Conservation (phyloP, 345 rosid species). For the Lenwebbia sp. region DNA sequence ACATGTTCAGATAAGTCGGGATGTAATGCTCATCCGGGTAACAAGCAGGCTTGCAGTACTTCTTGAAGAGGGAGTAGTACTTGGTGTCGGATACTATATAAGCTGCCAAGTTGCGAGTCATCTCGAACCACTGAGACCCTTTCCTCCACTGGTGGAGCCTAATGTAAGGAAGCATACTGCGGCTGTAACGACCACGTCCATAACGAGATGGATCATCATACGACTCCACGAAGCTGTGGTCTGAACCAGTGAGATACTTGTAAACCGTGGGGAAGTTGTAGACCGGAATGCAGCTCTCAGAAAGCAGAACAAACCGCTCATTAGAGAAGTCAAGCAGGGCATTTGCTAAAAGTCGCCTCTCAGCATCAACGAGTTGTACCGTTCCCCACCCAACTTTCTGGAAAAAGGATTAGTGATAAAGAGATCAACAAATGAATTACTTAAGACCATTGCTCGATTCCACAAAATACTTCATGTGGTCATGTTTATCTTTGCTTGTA, state of each 20-base stretch:
- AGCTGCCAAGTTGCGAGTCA: slow-evolving; percentile 54
- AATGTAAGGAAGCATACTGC: slow-evolving; percentile 75
- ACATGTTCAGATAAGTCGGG: slow-evolving; percentile 74
- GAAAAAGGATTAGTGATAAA: background rate
- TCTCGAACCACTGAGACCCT: slow-evolving; percentile 96
- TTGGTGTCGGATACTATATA: slow-evolving; percentile 56
- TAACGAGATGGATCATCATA: slow-evolving; percentile 89
- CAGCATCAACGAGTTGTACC: slow-evolving; percentile 57
- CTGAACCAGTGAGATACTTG: slow-evolving; percentile 59
- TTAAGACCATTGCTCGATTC: background rate
- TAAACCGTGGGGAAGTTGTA: slow-evolving; percentile 72
- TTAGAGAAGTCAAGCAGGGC: slow-evolving; percentile 81
- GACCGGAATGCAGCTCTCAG: slow-evolving; percentile 93
- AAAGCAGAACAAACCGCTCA: slow-evolving; percentile 82
- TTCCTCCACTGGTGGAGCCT: slow-evolving; percentile 80
- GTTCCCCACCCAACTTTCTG: slow-evolving; percentile 89
- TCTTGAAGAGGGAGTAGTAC: slow-evolving; percentile 55
- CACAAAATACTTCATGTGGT: background rate
- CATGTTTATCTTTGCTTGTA: background rate
- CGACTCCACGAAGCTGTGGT: slow-evolving; percentile 69
- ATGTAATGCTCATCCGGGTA: slow-evolving; percentile 93
- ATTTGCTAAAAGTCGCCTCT: slow-evolving; percentile 85
- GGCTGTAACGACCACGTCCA: slow-evolving; percentile 87
- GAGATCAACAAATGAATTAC: background rate
- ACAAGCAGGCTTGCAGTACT: slow-evolving; percentile 80